phyloP scores from a whole-genome alignment of 306 rosid species.

The Fagus crenata region DNA sequence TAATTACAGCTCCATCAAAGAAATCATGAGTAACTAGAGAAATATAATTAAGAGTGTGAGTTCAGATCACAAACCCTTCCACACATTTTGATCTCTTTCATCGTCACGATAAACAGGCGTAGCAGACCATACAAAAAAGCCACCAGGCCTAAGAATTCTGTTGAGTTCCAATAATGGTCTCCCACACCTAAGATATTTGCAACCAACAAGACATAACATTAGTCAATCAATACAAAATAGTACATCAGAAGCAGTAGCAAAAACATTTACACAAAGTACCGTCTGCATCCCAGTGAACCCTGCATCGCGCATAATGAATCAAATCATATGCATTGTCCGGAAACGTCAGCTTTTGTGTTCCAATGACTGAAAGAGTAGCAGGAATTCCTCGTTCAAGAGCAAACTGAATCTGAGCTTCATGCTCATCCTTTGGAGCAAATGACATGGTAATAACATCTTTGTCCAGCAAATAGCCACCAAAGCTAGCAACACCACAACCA shows the following conservation, averaged over 20 bases:
- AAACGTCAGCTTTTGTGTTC: constrained; percentile 77
- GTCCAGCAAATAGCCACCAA: constrained; percentile 84
- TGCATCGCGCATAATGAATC: constrained; percentile 92
- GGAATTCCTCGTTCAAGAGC: constrained; percentile 98
- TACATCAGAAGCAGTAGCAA: constrained; percentile 13
- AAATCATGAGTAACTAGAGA: not conserved
- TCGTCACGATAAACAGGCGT: constrained; percentile 87
- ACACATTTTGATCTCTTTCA: constrained; percentile 65
- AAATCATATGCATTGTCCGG: constrained; percentile 75
- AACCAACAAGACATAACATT: constrained; percentile 24
- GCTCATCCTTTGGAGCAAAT: constrained; percentile 96
- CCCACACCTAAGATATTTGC: constrained; percentile 63
- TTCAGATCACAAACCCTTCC: constrained; percentile 67
- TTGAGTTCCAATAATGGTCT: constrained; percentile 87
- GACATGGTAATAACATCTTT: constrained; percentile 87
- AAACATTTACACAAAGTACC: constrained; percentile 44
- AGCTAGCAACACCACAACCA: constrained; percentile 98
- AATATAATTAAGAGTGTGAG: constrained; percentile 8
- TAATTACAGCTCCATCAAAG: not conserved
- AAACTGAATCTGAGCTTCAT: constrained; percentile 97
- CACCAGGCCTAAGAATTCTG: constrained; percentile 49
- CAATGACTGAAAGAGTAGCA: constrained; percentile 88
- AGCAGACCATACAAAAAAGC: constrained; percentile 72
- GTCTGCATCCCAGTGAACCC: constrained; percentile 97
- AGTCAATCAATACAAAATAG: not conserved